These are phyloP conservation scores for Decorospora gaudefroyi DNA, from an alignment of 2,329 filamentous ascomycete genomes.

Conservation along the genomic window DNA sequence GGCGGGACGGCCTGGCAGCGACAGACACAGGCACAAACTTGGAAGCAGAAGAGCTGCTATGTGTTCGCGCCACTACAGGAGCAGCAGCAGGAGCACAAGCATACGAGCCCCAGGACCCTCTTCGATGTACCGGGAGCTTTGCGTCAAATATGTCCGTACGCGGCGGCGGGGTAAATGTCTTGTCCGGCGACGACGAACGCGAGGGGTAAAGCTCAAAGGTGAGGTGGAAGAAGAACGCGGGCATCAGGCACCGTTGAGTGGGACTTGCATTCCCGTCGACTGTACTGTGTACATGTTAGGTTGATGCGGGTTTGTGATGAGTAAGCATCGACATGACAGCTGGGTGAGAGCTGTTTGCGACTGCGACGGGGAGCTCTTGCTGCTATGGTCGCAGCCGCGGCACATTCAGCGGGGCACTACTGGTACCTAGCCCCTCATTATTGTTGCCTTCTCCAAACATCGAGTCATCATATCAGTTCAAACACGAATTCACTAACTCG, in stretches of 20 bases:
- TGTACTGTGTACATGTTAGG: background rate
- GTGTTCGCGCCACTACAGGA: slow-evolving; percentile 15
- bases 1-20: no score
- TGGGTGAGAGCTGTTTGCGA: slow-evolving; percentile 10
- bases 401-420: slow-evolving; percentile 16
- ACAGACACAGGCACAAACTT: no score
- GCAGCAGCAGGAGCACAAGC: no score
- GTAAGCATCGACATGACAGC: no score
- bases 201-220: slow-evolving; percentile 62
- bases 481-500: no score
- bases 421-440: slow-evolving; percentile 16
- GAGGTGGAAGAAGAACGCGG: slow-evolving; percentile 67
- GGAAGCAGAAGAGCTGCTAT: slow-evolving; percentile 23
- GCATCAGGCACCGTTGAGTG: slow-evolving; percentile 51
- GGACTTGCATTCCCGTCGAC: slow-evolving; percentile 21
- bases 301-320: background rate
- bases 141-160: slow-evolving; percentile 54
- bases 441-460: background rate
- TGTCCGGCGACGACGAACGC: slow-evolving; percentile 36
- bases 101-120: slow-evolving; percentile 45
- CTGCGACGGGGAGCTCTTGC: slow-evolving; percentile 3
- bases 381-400: slow-evolving; percentile 7
- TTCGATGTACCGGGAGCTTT: slow-evolving; percentile 51
- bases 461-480: background rate
- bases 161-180: slow-evolving; percentile 48